These are phyloP conservation scores for Diplocarpon rosae DNA, from an alignment of 2,329 filamentous ascomycete genomes.

Conservation along the genomic window DNA sequence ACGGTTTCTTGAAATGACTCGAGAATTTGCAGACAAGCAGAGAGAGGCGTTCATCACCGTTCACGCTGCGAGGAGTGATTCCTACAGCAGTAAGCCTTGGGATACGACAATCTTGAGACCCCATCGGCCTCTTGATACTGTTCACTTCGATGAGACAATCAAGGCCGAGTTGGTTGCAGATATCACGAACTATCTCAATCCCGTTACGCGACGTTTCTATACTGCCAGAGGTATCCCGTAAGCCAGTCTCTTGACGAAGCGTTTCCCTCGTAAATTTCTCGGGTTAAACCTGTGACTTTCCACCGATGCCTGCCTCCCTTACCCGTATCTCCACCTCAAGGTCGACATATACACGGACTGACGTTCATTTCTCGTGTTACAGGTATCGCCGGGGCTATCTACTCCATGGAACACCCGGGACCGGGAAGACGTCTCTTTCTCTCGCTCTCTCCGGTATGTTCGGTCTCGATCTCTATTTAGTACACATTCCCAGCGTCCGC, in stretches of 20 bases:
- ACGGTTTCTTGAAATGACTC: conserved; percentile 34
- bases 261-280: too few species aligned
- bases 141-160: conserved; percentile 36
- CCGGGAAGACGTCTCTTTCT: conserved; percentile 85
- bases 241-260: too few species aligned
- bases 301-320: too few species aligned
- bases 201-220: conserved; percentile 72
- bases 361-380: too few species aligned
- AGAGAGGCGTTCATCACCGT: conserved; percentile 40
- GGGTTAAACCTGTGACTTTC: too few species aligned
- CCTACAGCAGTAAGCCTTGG: conserved; percentile 36
- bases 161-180: conserved; percentile 37
- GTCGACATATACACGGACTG: too few species aligned
- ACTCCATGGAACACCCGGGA: conserved; percentile 63
- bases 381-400: conserved; percentile 60
- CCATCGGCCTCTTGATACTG: conserved; percentile 38
- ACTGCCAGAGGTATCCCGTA: conserved; percentile 57
- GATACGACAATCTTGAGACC: conserved; percentile 38
- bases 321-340: too few species aligned
- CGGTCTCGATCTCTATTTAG: conserved; percentile 39
- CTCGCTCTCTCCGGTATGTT: conserved; percentile 70
- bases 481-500: conserved; percentile 42
- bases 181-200: conserved; percentile 38
- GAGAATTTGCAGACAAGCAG: conserved; percentile 37
- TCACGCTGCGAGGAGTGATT: conserved; percentile 30